Percentiles rank a stretch among this genome's conserved stretches.
phyloP scores from a whole-genome alignment of 2,329 filamentous ascomycete genomes.

The Monosporascus ibericus region DNA sequence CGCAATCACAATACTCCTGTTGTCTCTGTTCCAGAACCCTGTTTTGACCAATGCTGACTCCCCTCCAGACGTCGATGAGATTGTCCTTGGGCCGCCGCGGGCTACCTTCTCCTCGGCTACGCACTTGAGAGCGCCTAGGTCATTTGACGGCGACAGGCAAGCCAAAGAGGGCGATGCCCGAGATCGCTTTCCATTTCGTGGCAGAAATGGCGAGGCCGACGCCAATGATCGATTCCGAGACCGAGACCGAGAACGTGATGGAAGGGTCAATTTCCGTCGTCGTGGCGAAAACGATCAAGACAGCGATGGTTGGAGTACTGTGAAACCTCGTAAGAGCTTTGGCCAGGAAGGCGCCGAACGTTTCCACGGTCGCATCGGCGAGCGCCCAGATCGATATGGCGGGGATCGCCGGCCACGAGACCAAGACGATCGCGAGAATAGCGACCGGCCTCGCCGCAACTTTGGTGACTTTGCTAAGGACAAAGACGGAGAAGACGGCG shows the following conservation, averaged over 20 bases:
- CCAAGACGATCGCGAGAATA: slow-evolving; percentile 45
- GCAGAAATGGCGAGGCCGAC: slow-evolving; percentile 44
- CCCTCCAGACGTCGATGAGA: slow-evolving; percentile 63
- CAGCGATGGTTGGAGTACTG: slow-evolving; percentile 67
- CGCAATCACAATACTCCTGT: not conserved
- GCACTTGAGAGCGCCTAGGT: slow-evolving; percentile 42
- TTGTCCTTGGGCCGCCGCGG: slow-evolving; percentile 79
- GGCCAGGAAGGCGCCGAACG: slow-evolving; percentile 66
- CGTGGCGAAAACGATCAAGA: slow-evolving; percentile 54
- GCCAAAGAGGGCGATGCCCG: slow-evolving; percentile 44
- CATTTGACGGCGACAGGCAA: slow-evolving; percentile 47
- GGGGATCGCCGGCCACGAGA: slow-evolving; percentile 35
- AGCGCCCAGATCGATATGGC: slow-evolving; percentile 35
- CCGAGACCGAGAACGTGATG: slow-evolving; percentile 42
- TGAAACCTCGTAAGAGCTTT: slow-evolving; percentile 69
- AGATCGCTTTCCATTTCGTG: slow-evolving; percentile 57
- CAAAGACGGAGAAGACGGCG: slow-evolving; percentile 44
- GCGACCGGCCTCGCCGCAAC: slow-evolving; percentile 43
- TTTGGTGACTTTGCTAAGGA: slow-evolving; percentile 44
- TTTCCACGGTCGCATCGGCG: slow-evolving; percentile 60
- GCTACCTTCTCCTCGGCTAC: slow-evolving; percentile 76
- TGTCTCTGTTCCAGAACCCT: slow-evolving; percentile 3
- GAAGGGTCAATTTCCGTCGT: slow-evolving; percentile 42
- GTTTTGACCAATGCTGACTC: slow-evolving; percentile 22
- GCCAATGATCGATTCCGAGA: slow-evolving; percentile 27